Evolutionary conservation across 73 alveolate species (phyloP).

Genomic region (Stentor roeselii): DNA sequence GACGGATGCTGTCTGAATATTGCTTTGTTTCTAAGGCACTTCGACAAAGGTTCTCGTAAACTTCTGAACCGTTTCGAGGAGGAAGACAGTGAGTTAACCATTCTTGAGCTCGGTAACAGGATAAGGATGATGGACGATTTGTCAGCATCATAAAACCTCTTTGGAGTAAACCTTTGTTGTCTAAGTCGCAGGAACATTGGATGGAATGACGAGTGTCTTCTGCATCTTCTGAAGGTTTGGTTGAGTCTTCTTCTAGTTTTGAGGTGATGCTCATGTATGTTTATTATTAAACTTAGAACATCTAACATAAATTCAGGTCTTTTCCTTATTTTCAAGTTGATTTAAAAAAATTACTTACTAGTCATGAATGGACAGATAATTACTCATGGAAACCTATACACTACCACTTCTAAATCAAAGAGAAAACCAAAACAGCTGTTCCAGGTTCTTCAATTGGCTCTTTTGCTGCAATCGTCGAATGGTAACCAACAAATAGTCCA

Average conservation of each 20-base stretch:
- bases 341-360: too few species aligned
- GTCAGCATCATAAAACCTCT: not conserved
- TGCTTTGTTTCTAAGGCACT: constrained; percentile 19
- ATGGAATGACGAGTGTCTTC: too few species aligned
- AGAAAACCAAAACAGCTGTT: too few species aligned
- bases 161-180: not conserved
- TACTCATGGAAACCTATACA: too few species aligned
- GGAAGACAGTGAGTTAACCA: constrained; percentile 9
- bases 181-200: constrained; percentile 7
- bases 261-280: too few species aligned
- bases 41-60: not conserved
- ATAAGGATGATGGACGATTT: not conserved
- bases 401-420: too few species aligned
- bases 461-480: not conserved
- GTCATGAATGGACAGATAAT: too few species aligned
- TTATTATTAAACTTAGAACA: too few species aligned
- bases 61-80: constrained; percentile 3
- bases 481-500: not conserved
- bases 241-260: too few species aligned
- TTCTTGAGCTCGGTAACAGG: not conserved
- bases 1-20: not conserved
- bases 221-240: too few species aligned
- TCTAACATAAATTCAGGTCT: too few species aligned
- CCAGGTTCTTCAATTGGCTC: not conserved
- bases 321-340: too few species aligned